Base-by-base conservation (phyloP, 345 rosid genomes). In the Linum usitatissimum region DNA sequence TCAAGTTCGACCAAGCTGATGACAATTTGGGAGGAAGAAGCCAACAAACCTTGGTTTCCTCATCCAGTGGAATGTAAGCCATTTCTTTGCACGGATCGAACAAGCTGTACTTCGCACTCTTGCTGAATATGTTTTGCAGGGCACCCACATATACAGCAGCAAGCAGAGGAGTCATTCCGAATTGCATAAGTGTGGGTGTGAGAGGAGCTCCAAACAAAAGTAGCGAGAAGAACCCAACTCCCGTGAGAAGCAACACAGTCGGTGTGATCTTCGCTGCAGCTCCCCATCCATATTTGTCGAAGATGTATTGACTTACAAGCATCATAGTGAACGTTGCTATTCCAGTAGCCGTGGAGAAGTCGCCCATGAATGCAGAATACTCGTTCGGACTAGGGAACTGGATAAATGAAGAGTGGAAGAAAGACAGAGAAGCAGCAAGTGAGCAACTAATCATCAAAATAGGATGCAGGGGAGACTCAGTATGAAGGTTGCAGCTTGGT, bases 81-180 rank as follows among this genome's bases (percentile, higher is more conserved):
- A 93, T 93, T 74, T 93, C 99, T 74, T 93, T 93, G 81, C 99
- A 93, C 59, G 99, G 97, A 62, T 93, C 99, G 51, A 93, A 93
- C 78, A 93, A 83, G 70, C 94, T 92, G 86, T 92, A 92, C 71
- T 92, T 92, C 75, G 98, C 98, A 30, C 98, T 92, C 91, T 92
- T 92, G 83, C 98, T 93, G 94, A 93, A 93, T 74, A 93, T 93
- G 72, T 93, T 93, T 79, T 93, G 99, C 79, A 93, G 30, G 39
- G 99, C 99, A 59, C 99, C 99, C 38, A 93, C 97, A 4, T 86
- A 93, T 31, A 93, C 99, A 8, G 99, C 96, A 12, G 99, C 96
- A 40, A 93, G 94, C 74, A 93, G 87, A 28, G 99, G 97, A 63
- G 94, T 90, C 91, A 93, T 75, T 65, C 99, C 99, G 4, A 86